These are phyloP conservation scores for Auricularia sp. DNA, from an alignment of 768 basidiomycete species.

Conservation along the genomic window DNA sequence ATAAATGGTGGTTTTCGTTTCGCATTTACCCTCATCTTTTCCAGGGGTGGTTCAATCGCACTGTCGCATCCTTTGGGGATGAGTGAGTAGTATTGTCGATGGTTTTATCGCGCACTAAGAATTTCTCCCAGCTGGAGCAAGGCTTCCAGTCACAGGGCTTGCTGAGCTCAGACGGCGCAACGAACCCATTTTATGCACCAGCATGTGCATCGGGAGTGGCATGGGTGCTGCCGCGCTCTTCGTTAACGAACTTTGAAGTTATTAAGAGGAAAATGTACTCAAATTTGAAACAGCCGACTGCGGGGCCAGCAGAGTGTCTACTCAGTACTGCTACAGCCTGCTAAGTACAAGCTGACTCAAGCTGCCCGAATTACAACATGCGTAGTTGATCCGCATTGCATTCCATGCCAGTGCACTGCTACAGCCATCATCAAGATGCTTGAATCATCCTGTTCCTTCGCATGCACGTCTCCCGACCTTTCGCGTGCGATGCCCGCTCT, in stretches of 20 bases:
- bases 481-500: too few relatives aligned
- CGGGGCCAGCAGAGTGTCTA: too few relatives aligned
- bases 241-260: slow-evolving; percentile 17
- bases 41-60: slow-evolving; percentile 9
- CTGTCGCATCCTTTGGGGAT: slow-evolving; percentile 14
- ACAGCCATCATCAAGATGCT: too few relatives aligned
- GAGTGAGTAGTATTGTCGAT: background rate
- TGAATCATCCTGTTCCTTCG: too few relatives aligned
- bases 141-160: slow-evolving; percentile 29
- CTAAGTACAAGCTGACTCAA: too few relatives aligned
- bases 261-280: background rate
- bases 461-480: too few relatives aligned
- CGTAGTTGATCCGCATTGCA: too few relatives aligned
- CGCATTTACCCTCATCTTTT: background rate
- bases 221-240: slow-evolving; percentile 20
- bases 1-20: background rate
- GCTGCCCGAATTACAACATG: too few relatives aligned
- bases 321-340: too few relatives aligned
- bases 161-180: slow-evolving; percentile 27
- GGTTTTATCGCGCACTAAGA: background rate
- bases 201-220: slow-evolving; percentile 29
- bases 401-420: too few relatives aligned
- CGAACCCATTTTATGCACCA: slow-evolving; percentile 28
- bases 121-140: slow-evolving; percentile 20
- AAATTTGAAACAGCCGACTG: too few relatives aligned